Conservation (phyloP, 2,329 filamentous ascomycete species). For the Aureobasidium mangrovei region DNA sequence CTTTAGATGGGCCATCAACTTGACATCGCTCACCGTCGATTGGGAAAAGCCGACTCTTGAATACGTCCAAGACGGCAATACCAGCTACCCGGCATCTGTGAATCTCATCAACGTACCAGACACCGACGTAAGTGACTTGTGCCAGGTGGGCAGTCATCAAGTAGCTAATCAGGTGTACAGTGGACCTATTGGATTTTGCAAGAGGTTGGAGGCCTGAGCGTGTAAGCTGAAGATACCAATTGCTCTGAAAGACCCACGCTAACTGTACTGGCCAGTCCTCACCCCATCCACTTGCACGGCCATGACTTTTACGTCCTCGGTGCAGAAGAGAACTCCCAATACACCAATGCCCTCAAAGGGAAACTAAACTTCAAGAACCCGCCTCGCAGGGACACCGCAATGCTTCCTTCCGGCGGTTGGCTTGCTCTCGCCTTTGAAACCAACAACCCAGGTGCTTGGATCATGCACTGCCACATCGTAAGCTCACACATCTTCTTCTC, state of each 20-base stretch:
- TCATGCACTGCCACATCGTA: constrained; percentile 11
- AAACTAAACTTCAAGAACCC: constrained; percentile 30
- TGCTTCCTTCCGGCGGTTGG: constrained; percentile 31
- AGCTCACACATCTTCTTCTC: not conserved
- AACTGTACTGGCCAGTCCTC: constrained; percentile 14
- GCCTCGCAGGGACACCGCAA: constrained; percentile 32
- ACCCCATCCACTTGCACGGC: constrained; percentile 15
- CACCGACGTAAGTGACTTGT: not conserved
- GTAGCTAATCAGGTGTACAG: constrained; percentile 3
- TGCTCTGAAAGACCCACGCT: too few relatives aligned
- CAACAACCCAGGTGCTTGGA: constrained; percentile 37
- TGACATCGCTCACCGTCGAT: constrained; percentile 28
- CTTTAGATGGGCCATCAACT: constrained; percentile 36
- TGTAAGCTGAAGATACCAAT: too few relatives aligned
- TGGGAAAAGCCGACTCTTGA: constrained; percentile 31
- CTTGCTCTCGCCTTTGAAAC: constrained; percentile 34
- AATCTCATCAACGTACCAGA: constrained; percentile 8
- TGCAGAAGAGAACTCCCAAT: constrained; percentile 15
- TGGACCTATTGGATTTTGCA: constrained; percentile 32
- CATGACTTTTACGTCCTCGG: constrained; percentile 28
- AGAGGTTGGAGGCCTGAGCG: constrained; percentile 3
- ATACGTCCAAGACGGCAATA: constrained; percentile 23
- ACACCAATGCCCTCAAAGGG: constrained; percentile 19
- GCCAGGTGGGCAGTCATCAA: constrained; percentile 9
- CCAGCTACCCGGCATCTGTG: not conserved